Percentiles rank a stretch among this genome's conserved stretches.
phyloP scores from a whole-genome alignment of 139 green algal genomes.

The Chlorella sp. region DNA sequence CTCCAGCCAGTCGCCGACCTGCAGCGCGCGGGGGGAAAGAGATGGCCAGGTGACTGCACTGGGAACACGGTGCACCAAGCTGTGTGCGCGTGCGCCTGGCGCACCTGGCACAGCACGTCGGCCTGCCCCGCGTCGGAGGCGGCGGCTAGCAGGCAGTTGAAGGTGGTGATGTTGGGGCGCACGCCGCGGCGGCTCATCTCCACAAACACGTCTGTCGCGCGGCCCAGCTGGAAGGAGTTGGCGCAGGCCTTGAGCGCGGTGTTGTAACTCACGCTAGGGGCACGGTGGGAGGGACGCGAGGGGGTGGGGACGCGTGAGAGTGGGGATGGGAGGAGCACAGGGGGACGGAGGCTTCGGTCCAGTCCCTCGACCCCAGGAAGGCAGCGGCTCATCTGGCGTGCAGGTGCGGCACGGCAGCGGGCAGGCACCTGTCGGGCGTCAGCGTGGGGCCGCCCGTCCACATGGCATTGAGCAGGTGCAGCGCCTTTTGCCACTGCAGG shows the following conservation, averaged over 20 bases:
- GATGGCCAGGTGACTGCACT: no score
- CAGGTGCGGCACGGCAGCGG: no score
- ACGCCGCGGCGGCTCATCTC: slow-evolving; percentile 65
- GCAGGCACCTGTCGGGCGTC: slow-evolving; percentile 73
- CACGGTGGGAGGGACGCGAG: no score
- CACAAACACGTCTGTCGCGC: slow-evolving; percentile 37
- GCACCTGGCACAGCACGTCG: slow-evolving; percentile 13
- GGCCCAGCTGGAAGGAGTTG: slow-evolving; percentile 66
- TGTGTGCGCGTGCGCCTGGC: no score
- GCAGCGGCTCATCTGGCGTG: no score
- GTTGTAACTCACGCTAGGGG: no score
- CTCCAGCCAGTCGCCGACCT: slow-evolving; percentile 68
- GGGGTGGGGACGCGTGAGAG: no score
- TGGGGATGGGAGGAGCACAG: no score
- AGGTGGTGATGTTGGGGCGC: slow-evolving; percentile 73
- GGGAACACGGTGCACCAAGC: no score
- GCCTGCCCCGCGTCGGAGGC: slow-evolving; percentile 43
- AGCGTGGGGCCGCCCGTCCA: slow-evolving; percentile 69
- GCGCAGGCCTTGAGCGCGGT: slow-evolving; percentile 84
- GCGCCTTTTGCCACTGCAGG: no score
- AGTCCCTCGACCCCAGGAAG: no score
- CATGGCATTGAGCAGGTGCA: slow-evolving; percentile 78
- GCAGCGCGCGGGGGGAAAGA: background rate
- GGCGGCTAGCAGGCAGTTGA: slow-evolving; percentile 64
- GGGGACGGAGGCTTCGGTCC: no score